Evolutionary conservation across 1,139 yeast species (phyloP).

Genomic region (Meyerozyma carpophila): DNA sequence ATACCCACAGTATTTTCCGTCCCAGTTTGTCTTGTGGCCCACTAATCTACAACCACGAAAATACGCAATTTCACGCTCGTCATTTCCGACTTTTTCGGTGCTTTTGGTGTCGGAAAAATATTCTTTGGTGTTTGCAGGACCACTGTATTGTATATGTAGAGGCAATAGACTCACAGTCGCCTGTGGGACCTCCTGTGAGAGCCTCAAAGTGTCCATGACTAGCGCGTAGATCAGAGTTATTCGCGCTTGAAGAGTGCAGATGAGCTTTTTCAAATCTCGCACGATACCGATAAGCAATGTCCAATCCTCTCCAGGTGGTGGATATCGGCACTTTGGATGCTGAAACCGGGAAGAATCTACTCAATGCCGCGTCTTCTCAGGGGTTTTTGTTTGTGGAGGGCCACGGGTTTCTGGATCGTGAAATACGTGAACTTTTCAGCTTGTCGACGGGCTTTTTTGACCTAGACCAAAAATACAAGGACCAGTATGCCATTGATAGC

Average conservation of each 20-base stretch:
- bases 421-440: slow-evolving; percentile 50
- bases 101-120: slow-evolving; percentile 34
- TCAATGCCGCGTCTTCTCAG: slow-evolving; percentile 60
- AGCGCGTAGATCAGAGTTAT: not conserved
- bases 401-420: slow-evolving; percentile 55
- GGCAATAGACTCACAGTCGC: slow-evolving; percentile 33
- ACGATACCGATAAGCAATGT: not conserved
- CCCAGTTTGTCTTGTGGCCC: slow-evolving; percentile 22
- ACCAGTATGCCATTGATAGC: slow-evolving; percentile 38
- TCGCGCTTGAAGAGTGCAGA: not conserved
- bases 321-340: slow-evolving; percentile 47
- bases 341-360: slow-evolving; percentile 44
- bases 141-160: slow-evolving; percentile 33
- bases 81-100: slow-evolving; percentile 5
- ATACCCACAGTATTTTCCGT: slow-evolving; percentile 21
- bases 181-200: slow-evolving; percentile 6
- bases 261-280: too few species aligned
- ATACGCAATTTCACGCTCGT: slow-evolving; percentile 20
- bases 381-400: slow-evolving; percentile 75
- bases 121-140: slow-evolving; percentile 32
- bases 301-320: slow-evolving; percentile 44
- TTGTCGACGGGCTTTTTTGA: slow-evolving; percentile 54
- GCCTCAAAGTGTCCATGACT: not conserved
- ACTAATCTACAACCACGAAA: slow-evolving; percentile 38
- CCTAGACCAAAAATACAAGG: slow-evolving; percentile 46